Evolutionary conservation across 768 basidiomycete genomes (phyloP).

Genomic region (Tricholoma terreum): DNA sequence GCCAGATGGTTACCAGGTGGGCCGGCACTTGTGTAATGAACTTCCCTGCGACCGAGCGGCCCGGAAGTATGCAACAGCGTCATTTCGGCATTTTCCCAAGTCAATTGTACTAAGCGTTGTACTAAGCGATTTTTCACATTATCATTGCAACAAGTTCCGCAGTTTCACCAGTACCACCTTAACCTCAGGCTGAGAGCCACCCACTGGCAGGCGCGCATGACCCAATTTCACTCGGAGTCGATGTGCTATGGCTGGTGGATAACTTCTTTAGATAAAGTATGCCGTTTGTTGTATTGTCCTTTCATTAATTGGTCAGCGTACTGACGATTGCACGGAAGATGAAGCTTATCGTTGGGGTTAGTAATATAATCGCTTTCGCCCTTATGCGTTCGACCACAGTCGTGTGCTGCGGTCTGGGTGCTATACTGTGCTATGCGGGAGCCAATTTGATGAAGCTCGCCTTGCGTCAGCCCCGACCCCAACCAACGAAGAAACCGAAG

Average conservation of each 20-base stretch:
- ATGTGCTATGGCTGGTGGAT: not conserved
- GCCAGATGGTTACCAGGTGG: too few relatives aligned
- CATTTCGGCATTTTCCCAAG: too few relatives aligned
- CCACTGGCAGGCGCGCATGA: not conserved
- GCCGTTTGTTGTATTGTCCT: not conserved
- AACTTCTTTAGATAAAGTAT: not conserved
- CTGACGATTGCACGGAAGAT: not conserved
- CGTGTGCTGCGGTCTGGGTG: not conserved
- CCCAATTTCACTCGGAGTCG: not conserved
- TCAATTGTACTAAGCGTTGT: too few relatives aligned
- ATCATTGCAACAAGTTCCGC: too few relatives aligned
- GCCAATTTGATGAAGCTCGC: not conserved
- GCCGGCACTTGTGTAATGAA: too few relatives aligned
- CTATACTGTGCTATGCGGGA: not conserved
- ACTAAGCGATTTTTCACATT: too few relatives aligned
- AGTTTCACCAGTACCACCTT: too few relatives aligned
- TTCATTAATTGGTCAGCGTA: not conserved
- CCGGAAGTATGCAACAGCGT: too few relatives aligned
- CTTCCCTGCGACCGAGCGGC: too few relatives aligned
- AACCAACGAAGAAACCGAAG: not conserved
- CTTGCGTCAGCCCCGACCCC: not conserved
- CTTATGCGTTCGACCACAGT: not conserved
- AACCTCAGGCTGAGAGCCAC: not conserved
- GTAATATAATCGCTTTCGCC: not conserved
- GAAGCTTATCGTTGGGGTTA: not conserved